Base-by-base conservation (phyloP, 2,329 filamentous ascomycete species). In the Xylaria arbuscula region DNA sequence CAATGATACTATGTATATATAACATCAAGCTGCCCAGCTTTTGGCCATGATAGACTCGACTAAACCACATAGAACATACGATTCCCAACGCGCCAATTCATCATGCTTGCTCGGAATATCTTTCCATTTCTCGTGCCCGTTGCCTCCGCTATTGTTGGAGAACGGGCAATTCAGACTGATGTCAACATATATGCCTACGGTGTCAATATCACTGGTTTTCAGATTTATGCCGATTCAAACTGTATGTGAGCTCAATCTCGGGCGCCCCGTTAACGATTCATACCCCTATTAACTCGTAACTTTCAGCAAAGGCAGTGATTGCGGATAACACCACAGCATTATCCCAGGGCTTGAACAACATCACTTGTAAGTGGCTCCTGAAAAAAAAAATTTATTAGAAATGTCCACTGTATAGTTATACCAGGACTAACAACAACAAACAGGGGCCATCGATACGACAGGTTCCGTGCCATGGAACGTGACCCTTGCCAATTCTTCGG, bases 121-220 rank as follows among this genome's bases (percentile, higher is more conserved):
- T 34, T 57, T 22, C 53, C 42, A 34, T 51, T 58, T n/a, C 8
- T 64, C 22, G 54, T 32, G 32, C 58, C 62, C 3, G 34, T 57
- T 51, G 62, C 62, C 22, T 50, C 34, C 34, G 62, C 53, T 15
- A 11, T 42, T 51, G 34, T 57, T 11, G 22, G 10, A 32, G 40
- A 45, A 34, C 53, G 53, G 10, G 5, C 53, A 19, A 51, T 51
- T 17, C 5, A 64, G 60, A 48, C 24, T 28, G 32, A 48, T 53
- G 22, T 53, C 53, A 42, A 3, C 62, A 22, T 64, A 34, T 64
- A 58, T 45, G 62, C 45, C 32, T 64, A 64, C 11, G 62, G 62
- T 34, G 53, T 58, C 34, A 54, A 54, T 24, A 64, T 64, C 7
- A 64, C 51, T 6, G 62, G 62, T 45, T 64, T 58, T 2, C 3